Conservation (phyloP, 2,329 filamentous ascomycete genomes). For the Leptographium flavum region DNA sequence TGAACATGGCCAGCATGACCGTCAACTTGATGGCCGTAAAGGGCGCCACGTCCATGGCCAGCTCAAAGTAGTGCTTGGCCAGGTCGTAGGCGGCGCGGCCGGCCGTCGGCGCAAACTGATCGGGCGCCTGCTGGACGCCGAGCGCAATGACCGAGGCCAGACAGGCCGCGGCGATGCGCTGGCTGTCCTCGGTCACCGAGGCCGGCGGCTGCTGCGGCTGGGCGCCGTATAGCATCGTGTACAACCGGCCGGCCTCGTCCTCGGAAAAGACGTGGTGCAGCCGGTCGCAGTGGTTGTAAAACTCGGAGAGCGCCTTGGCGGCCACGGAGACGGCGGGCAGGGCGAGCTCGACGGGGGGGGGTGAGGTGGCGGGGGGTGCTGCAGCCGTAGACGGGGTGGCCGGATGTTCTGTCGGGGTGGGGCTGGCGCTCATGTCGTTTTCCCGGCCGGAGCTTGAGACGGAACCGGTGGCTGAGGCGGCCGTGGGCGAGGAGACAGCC, state of each 20-base stretch:
- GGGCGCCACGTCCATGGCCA: conserved; percentile 13
- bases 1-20: conserved; percentile 17
- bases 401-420: too few relatives aligned
- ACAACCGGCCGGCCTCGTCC: background rate
- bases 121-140: conserved; percentile 15
- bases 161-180: conserved; percentile 12
- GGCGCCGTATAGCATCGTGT: background rate
- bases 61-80: conserved; percentile 15
- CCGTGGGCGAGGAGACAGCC: background rate
- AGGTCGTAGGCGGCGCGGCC: conserved; percentile 15
- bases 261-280: background rate
- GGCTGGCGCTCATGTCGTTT: background rate
- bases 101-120: conserved; percentile 7
- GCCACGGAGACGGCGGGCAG: conserved; percentile 12
- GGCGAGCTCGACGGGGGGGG: conserved; percentile 7
- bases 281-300: background rate
- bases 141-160: conserved; percentile 16
- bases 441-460: background rate
- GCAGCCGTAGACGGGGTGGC: too few relatives aligned
- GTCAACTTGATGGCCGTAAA: conserved; percentile 18
- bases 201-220: background rate
- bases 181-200: background rate
- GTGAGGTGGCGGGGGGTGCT: background rate
- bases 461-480: background rate
- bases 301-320: background rate